These are phyloP conservation scores for Chaetomium sp. DNA, from an alignment of 2,329 filamentous ascomycete genomes.

Conservation along the genomic window DNA sequence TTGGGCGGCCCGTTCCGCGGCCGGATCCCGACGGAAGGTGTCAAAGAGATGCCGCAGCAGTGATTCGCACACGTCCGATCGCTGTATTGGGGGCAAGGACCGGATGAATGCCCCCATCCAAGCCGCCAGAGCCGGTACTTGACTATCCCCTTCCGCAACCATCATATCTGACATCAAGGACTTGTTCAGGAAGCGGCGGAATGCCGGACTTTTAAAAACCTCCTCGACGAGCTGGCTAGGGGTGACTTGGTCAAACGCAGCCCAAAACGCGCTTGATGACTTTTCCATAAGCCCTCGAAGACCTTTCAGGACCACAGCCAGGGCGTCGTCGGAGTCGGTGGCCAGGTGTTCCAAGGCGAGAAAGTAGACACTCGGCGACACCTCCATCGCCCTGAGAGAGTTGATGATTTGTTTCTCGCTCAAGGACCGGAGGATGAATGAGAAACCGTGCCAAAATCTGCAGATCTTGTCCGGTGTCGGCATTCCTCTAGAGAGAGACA, in stretches of 20 bases:
- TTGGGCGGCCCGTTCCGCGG: slow-evolving; percentile 59
- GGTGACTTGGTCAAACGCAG: slow-evolving; percentile 78
- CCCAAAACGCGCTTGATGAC: slow-evolving; percentile 82
- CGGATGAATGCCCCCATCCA: slow-evolving; percentile 80
- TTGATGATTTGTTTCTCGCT: slow-evolving; percentile 74
- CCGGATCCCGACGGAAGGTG: slow-evolving; percentile 57
- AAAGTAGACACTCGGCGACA: slow-evolving; percentile 71
- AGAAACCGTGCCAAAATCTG: slow-evolving; percentile 77
- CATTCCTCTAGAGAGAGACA: slow-evolving; percentile 53
- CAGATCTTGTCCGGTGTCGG: slow-evolving; percentile 54
- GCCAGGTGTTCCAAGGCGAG: slow-evolving; percentile 56
- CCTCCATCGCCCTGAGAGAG: slow-evolving; percentile 76
- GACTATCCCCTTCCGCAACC: slow-evolving; percentile 54
- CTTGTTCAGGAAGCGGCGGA: slow-evolving; percentile 62
- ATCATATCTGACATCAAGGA: slow-evolving; percentile 58
- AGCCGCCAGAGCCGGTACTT: slow-evolving; percentile 66
- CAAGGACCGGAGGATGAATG: slow-evolving; percentile 72
- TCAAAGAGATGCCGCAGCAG: slow-evolving; percentile 74
- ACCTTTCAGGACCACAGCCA: slow-evolving; percentile 70
- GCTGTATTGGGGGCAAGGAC: slow-evolving; percentile 74
- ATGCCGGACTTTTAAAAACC: slow-evolving; percentile 72
- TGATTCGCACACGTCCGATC: slow-evolving; percentile 78
- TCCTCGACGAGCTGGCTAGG: slow-evolving; percentile 81
- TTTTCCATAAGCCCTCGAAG: slow-evolving; percentile 73
- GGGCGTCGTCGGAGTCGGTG: slow-evolving; percentile 56